Evolutionary conservation across 2,329 filamentous ascomycete species (phyloP), one percentile per base, ranked within the genome.

Genomic region (Xylaria sp.): DNA sequence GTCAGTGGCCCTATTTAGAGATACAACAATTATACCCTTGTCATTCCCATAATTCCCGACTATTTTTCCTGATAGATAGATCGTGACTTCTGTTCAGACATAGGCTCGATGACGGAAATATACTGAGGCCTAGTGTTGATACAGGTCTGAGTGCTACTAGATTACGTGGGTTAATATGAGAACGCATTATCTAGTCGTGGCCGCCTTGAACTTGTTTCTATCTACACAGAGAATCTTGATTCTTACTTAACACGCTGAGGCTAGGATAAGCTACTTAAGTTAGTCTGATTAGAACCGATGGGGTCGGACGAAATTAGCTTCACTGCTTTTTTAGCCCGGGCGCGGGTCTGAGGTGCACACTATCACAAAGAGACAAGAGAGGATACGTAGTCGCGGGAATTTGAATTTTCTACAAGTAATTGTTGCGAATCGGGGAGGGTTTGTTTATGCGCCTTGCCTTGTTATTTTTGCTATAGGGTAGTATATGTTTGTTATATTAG

Each of bases 21-120:
- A 36, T 65, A 65, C 23, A 65, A 59, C 23, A 65, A 59, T 53
- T 54, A 65, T 65, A 65, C 56, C 63, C 56, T 46, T 44, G 46
- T 15, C 11, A 17, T 38, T 51, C 42, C 4, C 51, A 23, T 40
- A 17, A 40, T 61, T 31, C 28, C 28, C 2, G 1, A 2, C 28
- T 59, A 23, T 1, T 3, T 59, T 44, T 44, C 15, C 23, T 23
- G 23, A 23, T n/a, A n/a, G n/a, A n/a, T n/a, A n/a, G n/a, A n/a
- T n/a, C n/a, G n/a, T n/a, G n/a, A n/a, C n/a, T n/a, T n/a, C n/a
- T n/a, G n/a, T n/a, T n/a, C n/a, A n/a, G n/a, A n/a, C n/a, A n/a
- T n/a, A n/a, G n/a, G 26, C 6, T 49, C 13, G 15, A 49, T 6
- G 23, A 5, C n/a, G 2, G 48, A 51, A 31, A 31, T 3, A 31